Percentiles rank a stretch among this genome's conserved stretches.
Evolutionary conservation across 2,329 filamentous ascomycete genomes (phyloP).

Genomic region (Trichoderma sp.): DNA sequence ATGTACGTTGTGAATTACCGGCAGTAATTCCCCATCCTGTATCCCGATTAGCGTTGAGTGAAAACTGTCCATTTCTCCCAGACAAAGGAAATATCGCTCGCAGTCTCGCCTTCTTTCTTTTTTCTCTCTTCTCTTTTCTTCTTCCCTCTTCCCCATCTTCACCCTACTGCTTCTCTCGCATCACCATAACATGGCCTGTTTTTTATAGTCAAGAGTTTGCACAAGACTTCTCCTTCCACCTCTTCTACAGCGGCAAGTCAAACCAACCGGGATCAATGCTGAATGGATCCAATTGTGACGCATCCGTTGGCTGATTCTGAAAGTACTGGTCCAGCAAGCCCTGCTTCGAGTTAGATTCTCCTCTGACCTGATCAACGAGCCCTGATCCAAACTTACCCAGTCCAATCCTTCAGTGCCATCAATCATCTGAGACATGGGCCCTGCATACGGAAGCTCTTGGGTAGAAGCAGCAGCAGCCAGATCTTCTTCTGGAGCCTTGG

Average conservation of each 20-base stretch:
- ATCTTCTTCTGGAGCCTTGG: not conserved
- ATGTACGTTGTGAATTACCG: not conserved
- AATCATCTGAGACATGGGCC: constrained; percentile 11
- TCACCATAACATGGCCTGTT: not conserved
- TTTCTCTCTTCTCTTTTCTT: not conserved
- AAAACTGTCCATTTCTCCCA: no score
- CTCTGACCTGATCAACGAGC: no score
- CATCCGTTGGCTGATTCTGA: not conserved
- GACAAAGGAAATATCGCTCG: not conserved
- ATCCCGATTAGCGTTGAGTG: not conserved
- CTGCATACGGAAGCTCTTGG: not conserved
- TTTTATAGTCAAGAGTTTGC: not conserved
- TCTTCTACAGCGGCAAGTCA: not conserved
- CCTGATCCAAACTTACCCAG: not conserved
- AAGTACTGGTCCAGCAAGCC: not conserved
- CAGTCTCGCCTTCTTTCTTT: not conserved
- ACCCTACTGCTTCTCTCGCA: not conserved
- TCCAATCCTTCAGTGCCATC: not conserved
- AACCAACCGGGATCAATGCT: not conserved
- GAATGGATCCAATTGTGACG: not conserved
- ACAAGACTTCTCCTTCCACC: not conserved
- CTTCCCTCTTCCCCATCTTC: not conserved
- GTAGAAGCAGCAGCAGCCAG: not conserved
- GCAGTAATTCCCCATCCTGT: not conserved
- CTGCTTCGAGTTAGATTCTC: not conserved